phyloP scores from a whole-genome alignment of 1,284 basidiomycete genomes.

The Cryptococcus hybrid region DNA sequence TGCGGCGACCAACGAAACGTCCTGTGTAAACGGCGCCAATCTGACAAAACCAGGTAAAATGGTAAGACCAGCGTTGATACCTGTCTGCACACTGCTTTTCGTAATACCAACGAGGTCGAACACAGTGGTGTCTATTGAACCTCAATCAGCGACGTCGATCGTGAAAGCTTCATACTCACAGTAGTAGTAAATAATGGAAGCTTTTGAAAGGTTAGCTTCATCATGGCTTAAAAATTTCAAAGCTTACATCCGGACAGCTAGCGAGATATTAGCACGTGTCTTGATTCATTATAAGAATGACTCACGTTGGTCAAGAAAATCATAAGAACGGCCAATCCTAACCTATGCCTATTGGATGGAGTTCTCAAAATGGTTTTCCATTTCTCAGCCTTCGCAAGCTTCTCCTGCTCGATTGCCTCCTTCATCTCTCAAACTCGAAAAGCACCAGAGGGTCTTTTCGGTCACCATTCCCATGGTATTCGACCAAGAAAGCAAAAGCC shows the following conservation, averaged over 20 bases:
- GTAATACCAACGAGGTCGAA: conserved; percentile 49
- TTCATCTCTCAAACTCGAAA: conserved; percentile 78
- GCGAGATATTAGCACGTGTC: not conserved
- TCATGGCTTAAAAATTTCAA: not conserved
- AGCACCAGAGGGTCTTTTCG: conserved; percentile 63
- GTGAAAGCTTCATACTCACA: conserved; percentile 14
- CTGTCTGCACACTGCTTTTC: conserved; percentile 46
- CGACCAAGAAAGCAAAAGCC: conserved; percentile 71
- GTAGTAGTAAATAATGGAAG: conserved; percentile 51
- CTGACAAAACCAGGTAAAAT: conserved; percentile 49
- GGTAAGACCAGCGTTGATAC: conserved; percentile 48
- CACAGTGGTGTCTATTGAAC: conserved; percentile 35
- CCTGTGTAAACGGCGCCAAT: conserved; percentile 38
- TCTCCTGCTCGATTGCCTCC: conserved; percentile 69
- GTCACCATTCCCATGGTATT: conserved; percentile 73
- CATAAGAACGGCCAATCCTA: conserved; percentile 47
- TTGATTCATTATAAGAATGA: not conserved
- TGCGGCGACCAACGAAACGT: conserved; percentile 40
- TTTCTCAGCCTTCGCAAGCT: conserved; percentile 42
- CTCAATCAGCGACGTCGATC: not conserved
- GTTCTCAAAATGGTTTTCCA: conserved; percentile 44
- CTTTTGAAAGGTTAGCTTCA: no score
- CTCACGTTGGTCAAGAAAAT: conserved; percentile 38
- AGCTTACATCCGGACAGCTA: not conserved
- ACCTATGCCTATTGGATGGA: conserved; percentile 37